These are phyloP conservation scores for Salvia miltiorrhiza DNA, from an alignment of 257 asterid species.

Conservation along the genomic window DNA sequence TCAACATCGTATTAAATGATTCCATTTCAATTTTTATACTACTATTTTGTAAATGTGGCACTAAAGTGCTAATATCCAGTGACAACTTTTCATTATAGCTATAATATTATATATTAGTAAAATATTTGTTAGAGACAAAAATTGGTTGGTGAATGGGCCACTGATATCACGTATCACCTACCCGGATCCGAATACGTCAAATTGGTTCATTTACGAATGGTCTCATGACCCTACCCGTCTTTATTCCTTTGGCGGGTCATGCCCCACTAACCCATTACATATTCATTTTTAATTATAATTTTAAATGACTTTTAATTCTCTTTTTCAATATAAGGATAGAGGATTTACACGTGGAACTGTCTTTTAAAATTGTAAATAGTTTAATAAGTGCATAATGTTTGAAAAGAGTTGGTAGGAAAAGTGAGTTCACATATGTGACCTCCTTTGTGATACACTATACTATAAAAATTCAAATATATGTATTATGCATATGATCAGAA, in stretches of 20 bases:
- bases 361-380: background rate
- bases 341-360: background rate
- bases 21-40: background rate
- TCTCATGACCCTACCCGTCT: background rate
- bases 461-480: too few relatives aligned
- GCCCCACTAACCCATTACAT: background rate
- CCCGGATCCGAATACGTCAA: slow-evolving; percentile 2
- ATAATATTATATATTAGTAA: background rate
- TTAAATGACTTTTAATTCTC: too few relatives aligned
- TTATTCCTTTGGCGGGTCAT: background rate
- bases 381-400: background rate
- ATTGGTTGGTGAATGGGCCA: slow-evolving; percentile 1
- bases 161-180: slow-evolving; percentile 13
- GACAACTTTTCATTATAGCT: background rate
- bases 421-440: background rate
- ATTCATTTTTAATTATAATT: background rate
- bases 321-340: too few relatives aligned
- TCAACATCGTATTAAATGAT: background rate
- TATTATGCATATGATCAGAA: too few relatives aligned
- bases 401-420: background rate
- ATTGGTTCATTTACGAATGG: background rate
- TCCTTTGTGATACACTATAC: background rate
- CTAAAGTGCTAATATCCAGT: background rate
- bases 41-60: background rate
- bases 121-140: background rate